phyloP scores from a whole-genome alignment of 495 filamentous ascomycete species.

The Ramalina peruviana region DNA sequence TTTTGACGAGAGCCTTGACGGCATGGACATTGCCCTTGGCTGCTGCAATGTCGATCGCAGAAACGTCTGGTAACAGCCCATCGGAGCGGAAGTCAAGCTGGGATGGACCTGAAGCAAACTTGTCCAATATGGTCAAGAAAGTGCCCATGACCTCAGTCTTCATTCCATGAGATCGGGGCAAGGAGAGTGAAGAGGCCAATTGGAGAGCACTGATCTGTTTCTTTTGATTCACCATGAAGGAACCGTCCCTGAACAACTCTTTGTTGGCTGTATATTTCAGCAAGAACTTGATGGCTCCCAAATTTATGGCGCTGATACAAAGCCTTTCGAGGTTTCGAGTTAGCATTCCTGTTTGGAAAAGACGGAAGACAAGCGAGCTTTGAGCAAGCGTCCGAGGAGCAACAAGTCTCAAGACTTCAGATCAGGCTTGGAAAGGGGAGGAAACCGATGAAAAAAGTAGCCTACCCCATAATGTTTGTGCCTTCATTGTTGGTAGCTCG shows the following conservation, averaged over 20 bases:
- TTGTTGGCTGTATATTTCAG: constrained; percentile 14
- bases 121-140: constrained; percentile 12
- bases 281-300: constrained; percentile 16
- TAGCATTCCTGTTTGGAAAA: too few relatives aligned
- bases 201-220: constrained; percentile 17
- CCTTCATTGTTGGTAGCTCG: constrained; percentile 14
- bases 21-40: constrained; percentile 15
- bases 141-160: constrained; percentile 15
- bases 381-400: too few relatives aligned
- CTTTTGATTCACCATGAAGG: constrained; percentile 15
- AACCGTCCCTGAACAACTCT: constrained; percentile 5
- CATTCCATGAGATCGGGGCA: constrained; percentile 15
- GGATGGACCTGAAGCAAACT: constrained; percentile 3
- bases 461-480: constrained; percentile 12
- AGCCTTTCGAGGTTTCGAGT: neutral
- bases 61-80: constrained; percentile 13
- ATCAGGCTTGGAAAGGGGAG: too few relatives aligned
- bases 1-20: constrained; percentile 16
- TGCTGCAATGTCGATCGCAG: constrained; percentile 17
- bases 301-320: constrained; percentile 15
- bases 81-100: constrained; percentile 15
- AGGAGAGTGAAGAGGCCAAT: constrained; percentile 7
- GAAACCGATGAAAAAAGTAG: too few relatives aligned
- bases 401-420: too few relatives aligned
- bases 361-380: too few relatives aligned